Evolutionary conservation across 345 rosid genomes (phyloP), one percentile per base, ranked within the genome.

Genomic region (Citrus reticulata): DNA sequence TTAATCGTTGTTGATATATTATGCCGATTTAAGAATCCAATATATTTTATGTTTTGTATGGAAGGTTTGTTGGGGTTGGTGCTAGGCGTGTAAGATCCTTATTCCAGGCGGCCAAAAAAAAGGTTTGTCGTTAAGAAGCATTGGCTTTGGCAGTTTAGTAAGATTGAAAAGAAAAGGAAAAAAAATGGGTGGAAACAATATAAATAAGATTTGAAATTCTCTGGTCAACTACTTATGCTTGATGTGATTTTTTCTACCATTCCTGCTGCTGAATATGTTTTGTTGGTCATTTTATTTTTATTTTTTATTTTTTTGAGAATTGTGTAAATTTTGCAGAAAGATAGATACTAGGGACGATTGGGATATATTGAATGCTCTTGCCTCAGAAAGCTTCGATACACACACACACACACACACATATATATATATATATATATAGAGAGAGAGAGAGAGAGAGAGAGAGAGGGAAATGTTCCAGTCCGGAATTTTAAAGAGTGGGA

Each of bases 41-140:
- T 59, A n/a, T 75, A 61, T 73, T 77, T 73, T 69, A 64, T 46
- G 24, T 74, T 80, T 35, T 79, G 73, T 78, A 17, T 80, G 79
- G 77, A 87, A 97, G 99, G 99, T 97, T 94, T 90, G 98, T 96
- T 76, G 99, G 99, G 39, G 99, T 96, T 76, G 99, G 98, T 81
- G 98, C 98, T 60, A 90, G 95, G 66, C 98, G 98, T 75, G 98
- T 95, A 72, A 87, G 99, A 88, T 93, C 99, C 75, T 89, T 95
- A 73, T 95, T 95, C 84, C 98, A 95, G 84, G 99, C 97, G 69
- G 98, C 98, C 75, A 95, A 93, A 83, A 95, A 95, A 77, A 95
- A 93, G 95, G 98, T 95, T 65, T 25, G 74, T 62, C 64, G 16
- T 76, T 81, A 49, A 20, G 20, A 25, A 7, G 19, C 55, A 57